These are phyloP conservation scores for Globisporangium megalacanthum DNA, from an alignment of 352 stramenopile species.

Conservation along the genomic window DNA sequence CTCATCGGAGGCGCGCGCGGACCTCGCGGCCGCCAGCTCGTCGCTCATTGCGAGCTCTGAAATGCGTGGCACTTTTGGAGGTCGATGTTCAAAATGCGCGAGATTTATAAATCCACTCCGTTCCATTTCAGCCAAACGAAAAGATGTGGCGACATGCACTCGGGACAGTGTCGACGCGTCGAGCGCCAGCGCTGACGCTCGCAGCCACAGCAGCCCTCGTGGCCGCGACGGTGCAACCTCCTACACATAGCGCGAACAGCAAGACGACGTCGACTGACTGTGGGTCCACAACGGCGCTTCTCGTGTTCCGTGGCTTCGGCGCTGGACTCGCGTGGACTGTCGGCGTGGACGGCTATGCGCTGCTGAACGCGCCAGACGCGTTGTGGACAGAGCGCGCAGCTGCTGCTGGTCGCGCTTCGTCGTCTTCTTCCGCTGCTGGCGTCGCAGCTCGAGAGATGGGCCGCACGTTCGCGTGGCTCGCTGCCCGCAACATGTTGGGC, in stretches of 20 bases:
- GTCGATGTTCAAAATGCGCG: neutral
- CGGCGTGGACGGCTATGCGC: conserved; percentile 58
- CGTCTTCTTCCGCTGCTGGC: neutral
- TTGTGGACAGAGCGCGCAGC: conserved; percentile 36
- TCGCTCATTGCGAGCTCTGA: neutral
- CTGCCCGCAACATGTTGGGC: conserved; percentile 51
- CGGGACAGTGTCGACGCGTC: neutral
- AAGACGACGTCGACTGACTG: conserved; percentile 53
- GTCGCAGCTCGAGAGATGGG: conserved; percentile 24
- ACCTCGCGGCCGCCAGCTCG: conserved; percentile 1
- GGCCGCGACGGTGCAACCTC: neutral
- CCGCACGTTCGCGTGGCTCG: conserved; percentile 21
- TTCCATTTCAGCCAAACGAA: neutral
- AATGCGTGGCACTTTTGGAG: neutral
- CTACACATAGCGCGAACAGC: conserved; percentile 4
- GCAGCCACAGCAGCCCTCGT: neutral
- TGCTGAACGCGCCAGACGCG: conserved; percentile 29
- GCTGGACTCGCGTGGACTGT: conserved; percentile 72
- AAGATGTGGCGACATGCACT: neutral
- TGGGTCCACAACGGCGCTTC: conserved; percentile 52
- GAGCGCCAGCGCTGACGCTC: neutral
- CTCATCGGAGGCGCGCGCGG: neutral
- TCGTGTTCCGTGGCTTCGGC: conserved; percentile 55
- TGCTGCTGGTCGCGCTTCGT: conserved; percentile 14
- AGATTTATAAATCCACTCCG: neutral